Base-by-base conservation (phyloP, 169 alveolate genomes). In the Plasmodium yoelii region DNA sequence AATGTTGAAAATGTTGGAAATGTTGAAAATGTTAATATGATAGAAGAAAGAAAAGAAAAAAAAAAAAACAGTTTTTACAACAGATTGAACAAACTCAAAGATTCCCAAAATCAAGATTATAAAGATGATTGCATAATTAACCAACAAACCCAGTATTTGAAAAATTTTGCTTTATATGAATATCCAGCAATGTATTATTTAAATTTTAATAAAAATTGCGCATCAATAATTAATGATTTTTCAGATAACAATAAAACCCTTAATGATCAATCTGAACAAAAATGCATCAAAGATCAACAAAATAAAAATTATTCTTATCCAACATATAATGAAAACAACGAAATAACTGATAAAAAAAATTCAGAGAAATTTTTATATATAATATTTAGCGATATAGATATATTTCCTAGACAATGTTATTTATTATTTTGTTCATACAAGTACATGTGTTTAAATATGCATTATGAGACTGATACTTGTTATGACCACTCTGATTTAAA, bases 331-430 rank as follows among this genome's bases (percentile, higher is more conserved):
- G 60, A 57, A 51, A 69, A 65, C 26, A 64, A 56, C 8, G 34
- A 65, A 22, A n/a, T 47, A 72, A 55, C n/a, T 2, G 70, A 34
- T 51, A 42, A 51, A 55, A 55, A 72, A 34, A 56, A 72, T 19
- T 75, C 63, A 8, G 57, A 56, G 72, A 94, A 93, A 61, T 94
- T 94, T 24, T 72, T 95, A 15, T 91, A 94, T 63, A 90, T 87
- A 60, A 93, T 94, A 89, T 95, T 93, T 86, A 94, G 94, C 71
- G 96, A 94, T 72, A 63, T 94, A 74, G 96, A 94, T 70, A 84
- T 94, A 70, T 94, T 94, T 60, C 96, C 96, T 1, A 86, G 96
- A 55, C 96, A 94, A 74, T 94, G 96, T 80, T 94, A 95, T 93
- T 87, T 94, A 65, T 73, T 94, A 15, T 59, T 94, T 12, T 95